Evolutionary conservation across 2,329 filamentous ascomycete genomes (phyloP), one percentile per base, ranked within the genome.

Genomic region (Pseudogymnoascus sp.): DNA sequence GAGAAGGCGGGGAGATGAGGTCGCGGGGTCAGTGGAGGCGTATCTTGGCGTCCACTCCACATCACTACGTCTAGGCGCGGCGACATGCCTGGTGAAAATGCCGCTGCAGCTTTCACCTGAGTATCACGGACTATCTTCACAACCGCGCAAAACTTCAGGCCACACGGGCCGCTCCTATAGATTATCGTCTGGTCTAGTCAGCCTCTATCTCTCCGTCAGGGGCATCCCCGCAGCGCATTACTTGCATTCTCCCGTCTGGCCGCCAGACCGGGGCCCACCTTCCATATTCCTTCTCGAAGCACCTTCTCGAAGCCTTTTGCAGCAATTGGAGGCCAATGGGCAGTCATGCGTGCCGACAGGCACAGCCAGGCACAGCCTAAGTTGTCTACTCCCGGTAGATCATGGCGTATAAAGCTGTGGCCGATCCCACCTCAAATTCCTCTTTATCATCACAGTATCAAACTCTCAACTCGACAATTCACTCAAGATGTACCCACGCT

Each of bases 161-260:
- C 42, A 28, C 26, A 17, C 47, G 47, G 47, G 47, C 47, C 47
- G 47, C 47, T 4, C 15, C 23, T 53, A 53, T 31, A 53, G 47
- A 53, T 53, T 53, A 28, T 31, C 26, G 47, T 53, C 47, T 53
- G 47, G 31, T 31, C 23, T 53, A 53, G 17, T 28, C 44, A 53
- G 23, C 47, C 47, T 53, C 47, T 26, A 53, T 53, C 44, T 53
- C 15, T 31, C 23, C 23, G 21, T 5, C 42, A 47, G 28, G 26
- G 23, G 47, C 15, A 28, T n/a, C 23, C n/a, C 47, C 47, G 10
- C 26, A 28, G 15, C 28, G 8, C 8, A 2, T 53, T 53, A 31
- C 47, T 28, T 53, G 47, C 47, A 53, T 53, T 50, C n/a, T 53
- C 47, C 47, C 26, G 47, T 53, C 47, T 53, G 47, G 47, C 47